Base-by-base conservation (phyloP, 2,329 filamentous ascomycete genomes). In the Talaromyces sp. region DNA sequence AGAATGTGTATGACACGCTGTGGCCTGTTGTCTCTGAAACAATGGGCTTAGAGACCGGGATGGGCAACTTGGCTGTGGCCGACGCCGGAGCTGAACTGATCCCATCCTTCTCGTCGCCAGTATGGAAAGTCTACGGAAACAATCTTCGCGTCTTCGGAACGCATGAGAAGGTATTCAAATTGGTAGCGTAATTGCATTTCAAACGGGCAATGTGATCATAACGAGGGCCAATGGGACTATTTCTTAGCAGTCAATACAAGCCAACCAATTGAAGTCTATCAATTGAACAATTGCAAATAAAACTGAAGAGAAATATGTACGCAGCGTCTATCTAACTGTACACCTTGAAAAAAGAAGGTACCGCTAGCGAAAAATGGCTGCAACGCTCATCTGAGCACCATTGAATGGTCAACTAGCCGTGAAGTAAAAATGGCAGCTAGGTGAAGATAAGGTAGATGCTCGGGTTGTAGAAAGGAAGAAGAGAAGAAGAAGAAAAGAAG, bases 281-380 rank as follows among this genome's bases (percentile, higher is more conserved):
- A 13, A 21, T 19, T 48, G 25, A 28, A 28, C 15, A 21, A 36
- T 15, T 33, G 31, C 22, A 11, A 25, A 11, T 22, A 41, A 43
- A 43, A 36, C 7, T 33, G 31, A 33, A 11, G 8, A 11, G 21
- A 41, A 43, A 43, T 10, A 68, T 96, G 89, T 96, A 75, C 81
- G 88, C 90, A 91, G 86, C 85, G 84, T 84, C 91, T 96, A 96
- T 96, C 91, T 96, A 96, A 93, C 91, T 82, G 88, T 86, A 87
- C 84, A 82, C 89, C 87, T 89, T 90, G 84, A 74, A 76, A 71
- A 17, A 77, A 77, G 84, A 89, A 91, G 90, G 89, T 87, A 87
- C 89, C 85, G 91, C 89, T 97, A 97, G 92, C 92, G 92, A 91
- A 96, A 91, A 91, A 89, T 89, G 88, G 88, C 88, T 89, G 88